Conservation (phyloP, 345 rosid species). For the Aethionema arabicum region DNA sequence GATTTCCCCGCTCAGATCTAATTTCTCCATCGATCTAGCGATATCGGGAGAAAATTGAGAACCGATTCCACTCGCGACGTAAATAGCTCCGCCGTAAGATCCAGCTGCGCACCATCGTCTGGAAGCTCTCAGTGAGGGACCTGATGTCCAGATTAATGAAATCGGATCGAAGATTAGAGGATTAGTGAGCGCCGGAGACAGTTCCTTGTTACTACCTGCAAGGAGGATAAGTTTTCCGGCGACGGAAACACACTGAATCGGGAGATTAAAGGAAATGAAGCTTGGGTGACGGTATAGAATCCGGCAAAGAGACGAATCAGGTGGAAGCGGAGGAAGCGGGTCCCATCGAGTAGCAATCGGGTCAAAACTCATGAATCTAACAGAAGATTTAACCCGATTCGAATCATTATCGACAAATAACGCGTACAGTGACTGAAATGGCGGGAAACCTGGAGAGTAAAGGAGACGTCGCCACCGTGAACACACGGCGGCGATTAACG, state of each 20-base stretch:
- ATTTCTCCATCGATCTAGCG: constrained; percentile 48
- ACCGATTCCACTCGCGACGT: constrained; percentile 50
- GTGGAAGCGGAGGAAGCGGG: constrained; percentile 43
- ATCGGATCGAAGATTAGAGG: constrained; percentile 49
- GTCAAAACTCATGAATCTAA: constrained; percentile 42
- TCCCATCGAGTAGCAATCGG: constrained; percentile 47
- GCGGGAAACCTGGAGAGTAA: constrained; percentile 48
- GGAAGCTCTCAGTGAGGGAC: constrained; percentile 40
- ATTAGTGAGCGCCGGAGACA: constrained; percentile 49
- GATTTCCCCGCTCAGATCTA: constrained; percentile 32
- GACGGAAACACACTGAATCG: constrained; percentile 48
- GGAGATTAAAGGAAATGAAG: constrained; percentile 40
- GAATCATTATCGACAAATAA: constrained; percentile 33
- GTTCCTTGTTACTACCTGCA: constrained; percentile 40
- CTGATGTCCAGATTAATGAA: constrained; percentile 37
- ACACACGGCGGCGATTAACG: constrained; percentile 51
- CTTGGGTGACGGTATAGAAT: constrained; percentile 52
- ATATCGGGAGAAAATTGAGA: constrained; percentile 36
- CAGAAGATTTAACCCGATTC: constrained; percentile 17
- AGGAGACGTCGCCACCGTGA: constrained; percentile 53
- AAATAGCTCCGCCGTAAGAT: constrained; percentile 36
- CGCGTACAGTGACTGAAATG: constrained; percentile 47
- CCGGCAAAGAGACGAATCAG: constrained; percentile 39
- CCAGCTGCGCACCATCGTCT: constrained; percentile 59
- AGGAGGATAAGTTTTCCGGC: constrained; percentile 43